Evolutionary conservation across 345 rosid species (phyloP), one percentile per base, ranked within the genome.

Genomic region (Arabidopsis suecica): DNA sequence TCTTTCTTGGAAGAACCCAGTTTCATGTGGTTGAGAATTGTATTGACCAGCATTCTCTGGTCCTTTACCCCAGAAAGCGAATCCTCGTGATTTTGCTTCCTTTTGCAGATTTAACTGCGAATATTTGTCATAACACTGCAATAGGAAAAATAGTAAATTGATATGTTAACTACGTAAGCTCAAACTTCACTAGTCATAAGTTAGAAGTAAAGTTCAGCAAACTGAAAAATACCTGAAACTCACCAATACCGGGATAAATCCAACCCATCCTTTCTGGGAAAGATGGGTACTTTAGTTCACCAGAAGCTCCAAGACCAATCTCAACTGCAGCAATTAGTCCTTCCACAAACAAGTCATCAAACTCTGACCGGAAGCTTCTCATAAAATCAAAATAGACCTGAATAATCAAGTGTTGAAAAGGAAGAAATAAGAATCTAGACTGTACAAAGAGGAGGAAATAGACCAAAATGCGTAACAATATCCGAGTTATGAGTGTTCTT

Each of bases 321-420:
- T 93, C 98, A 64, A 93, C 62, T 1, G 90, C 90, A 79, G 91
- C 65, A 73, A 93, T 83, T 48, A 88, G 55, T 20, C 92, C 89
- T 68, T 85, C 93, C 18, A 59, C 79, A 82, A 93, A 93, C 69
- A 91, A 80, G 79, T 89, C 91, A 71, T 91, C 94, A 68, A 93
- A 93, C 76, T 91, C 98, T 47, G 88, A 83, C 45, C 98, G 83
- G 71, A 93, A 93, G 84, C 97, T 93, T 87, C 98, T 88, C 98
- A 93, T 88, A 71, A 93, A 86, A 77, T 93, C 98, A 84, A 89
- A 91, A 83, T 91, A 93, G n/a, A 89, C 98, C 97, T 91, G 82
- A 65, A 77, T 32, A 78, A 37, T 56, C 32, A 33, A 65, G 16
- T 65, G 7, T 73, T 32, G 8, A 56, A 13, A 69, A 61, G n/a